Evolutionary conservation across 495 filamentous ascomycete genomes (phyloP).

Genomic region (Lindgomyces ingoldianus): DNA sequence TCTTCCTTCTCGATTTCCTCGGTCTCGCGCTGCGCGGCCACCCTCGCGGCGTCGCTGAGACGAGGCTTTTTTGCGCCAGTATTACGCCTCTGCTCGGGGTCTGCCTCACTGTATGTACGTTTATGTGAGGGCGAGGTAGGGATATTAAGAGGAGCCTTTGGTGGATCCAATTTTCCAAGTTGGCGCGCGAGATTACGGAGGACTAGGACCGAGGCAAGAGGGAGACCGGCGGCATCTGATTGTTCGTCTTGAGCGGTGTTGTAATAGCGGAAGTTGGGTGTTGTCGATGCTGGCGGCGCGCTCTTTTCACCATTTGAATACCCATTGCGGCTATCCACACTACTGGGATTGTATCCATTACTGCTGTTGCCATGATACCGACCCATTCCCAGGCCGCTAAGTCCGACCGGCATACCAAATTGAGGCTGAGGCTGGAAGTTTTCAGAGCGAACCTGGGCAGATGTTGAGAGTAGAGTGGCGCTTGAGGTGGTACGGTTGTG

Average conservation of each 20-base stretch:
- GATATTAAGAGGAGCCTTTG: slow-evolving; percentile 3
- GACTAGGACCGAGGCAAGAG: slow-evolving; percentile 80
- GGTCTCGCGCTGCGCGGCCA: slow-evolving; percentile 49
- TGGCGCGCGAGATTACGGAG: slow-evolving; percentile 76
- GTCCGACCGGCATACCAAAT: slow-evolving; percentile 23
- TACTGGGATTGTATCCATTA: slow-evolving; percentile 49
- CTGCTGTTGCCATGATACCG: slow-evolving; percentile 38
- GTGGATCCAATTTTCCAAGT: slow-evolving; percentile 36
- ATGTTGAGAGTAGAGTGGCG: slow-evolving; percentile 17
- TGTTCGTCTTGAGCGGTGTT: slow-evolving; percentile 81
- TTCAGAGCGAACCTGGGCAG: slow-evolving; percentile 21
- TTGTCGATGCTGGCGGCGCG: slow-evolving; percentile 49
- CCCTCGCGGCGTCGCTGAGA: slow-evolving; percentile 59
- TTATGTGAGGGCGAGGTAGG: slow-evolving; percentile 25
- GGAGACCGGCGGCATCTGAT: slow-evolving; percentile 77
- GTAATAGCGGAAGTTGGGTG: slow-evolving; percentile 52
- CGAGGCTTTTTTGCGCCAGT: slow-evolving; percentile 28
- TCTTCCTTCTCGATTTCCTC: slow-evolving; percentile 28
- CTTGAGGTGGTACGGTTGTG: slow-evolving; percentile 37
- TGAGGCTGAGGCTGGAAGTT: slow-evolving; percentile 39
- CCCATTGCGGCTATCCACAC: background rate
- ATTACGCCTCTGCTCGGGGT: slow-evolving; percentile 18
- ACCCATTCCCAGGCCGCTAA: slow-evolving; percentile 27
- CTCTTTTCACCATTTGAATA: slow-evolving; percentile 3
- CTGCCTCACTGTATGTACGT: slow-evolving; percentile 9